phyloP scores from a whole-genome alignment of 139 green algal genomes.

The Asterochloris sp. region DNA sequence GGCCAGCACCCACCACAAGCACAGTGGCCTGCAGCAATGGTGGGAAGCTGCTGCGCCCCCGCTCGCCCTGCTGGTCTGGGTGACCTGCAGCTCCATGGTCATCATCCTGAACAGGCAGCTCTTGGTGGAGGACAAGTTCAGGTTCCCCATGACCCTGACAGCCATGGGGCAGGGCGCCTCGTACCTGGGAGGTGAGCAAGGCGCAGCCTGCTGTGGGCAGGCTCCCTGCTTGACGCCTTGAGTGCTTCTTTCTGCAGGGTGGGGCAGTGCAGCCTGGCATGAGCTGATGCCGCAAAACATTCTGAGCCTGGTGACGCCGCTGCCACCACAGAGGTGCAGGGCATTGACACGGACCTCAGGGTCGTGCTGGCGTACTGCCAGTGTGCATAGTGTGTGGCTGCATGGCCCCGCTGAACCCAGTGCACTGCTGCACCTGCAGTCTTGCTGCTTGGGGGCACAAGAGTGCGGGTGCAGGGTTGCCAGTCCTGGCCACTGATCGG shows the following conservation, averaged over 20 bases:
- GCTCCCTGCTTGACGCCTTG: not conserved
- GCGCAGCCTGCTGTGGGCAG: not conserved
- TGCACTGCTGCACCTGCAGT: too few species aligned
- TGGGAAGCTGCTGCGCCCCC: not conserved
- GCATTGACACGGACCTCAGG: too few species aligned
- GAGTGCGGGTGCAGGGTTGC: too few species aligned
- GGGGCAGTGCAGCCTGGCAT: not conserved
- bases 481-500: too few species aligned
- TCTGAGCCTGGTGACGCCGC: too few species aligned
- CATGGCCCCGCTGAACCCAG: too few species aligned
- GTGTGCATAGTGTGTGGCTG: too few species aligned
- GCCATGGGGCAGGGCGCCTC: constrained; percentile 45
- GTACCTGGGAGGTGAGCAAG: constrained; percentile 14
- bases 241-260: not conserved
- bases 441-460: too few species aligned
- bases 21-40: not conserved
- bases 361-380: too few species aligned
- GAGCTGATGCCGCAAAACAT: not conserved
- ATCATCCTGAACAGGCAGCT: constrained; percentile 72
- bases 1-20: too few species aligned
- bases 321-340: too few species aligned
- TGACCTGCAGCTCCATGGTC: constrained; percentile 43
- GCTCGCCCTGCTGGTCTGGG: constrained; percentile 39
- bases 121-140: constrained; percentile 47
- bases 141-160: constrained; percentile 54